Base-by-base conservation (phyloP, 768 basidiomycete genomes). In the Suillus placidus region DNA sequence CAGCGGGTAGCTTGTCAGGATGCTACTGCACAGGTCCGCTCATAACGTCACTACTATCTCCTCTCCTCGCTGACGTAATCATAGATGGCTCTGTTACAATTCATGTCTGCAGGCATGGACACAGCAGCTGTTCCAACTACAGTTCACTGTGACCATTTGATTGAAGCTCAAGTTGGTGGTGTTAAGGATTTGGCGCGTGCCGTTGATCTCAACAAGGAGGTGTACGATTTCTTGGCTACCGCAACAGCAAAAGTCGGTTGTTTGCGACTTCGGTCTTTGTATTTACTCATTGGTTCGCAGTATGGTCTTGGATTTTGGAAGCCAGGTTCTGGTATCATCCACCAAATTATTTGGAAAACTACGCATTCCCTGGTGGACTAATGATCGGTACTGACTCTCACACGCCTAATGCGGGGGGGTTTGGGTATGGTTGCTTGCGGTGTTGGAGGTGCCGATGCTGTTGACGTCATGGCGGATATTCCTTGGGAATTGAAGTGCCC, bases 311-410 rank as follows among this genome's bases (percentile, higher is more conserved):
- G 97, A 68, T 99, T 99, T 86, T 99, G 97, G 97, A 94, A 91
- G 82, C 96, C 97, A 56, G 97, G 97, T 72, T 96, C 95, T 73
- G 97, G 97, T 82, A 99, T 99, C 79, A 98, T 99, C 71, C 94
- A 96, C 80, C 95, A 99, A 82, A 99, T 99, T 76, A 95, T 99
- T 87, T 99, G 73, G 97, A 99, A 80, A 98, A 99, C 85, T 99
- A 99, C 78, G 97, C 96, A 4, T 96, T 98, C 88, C 97, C 97
- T 62, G 97, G 97, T 82, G 94, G 96, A 74, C 86, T 99, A 66
- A 99, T 99, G 97, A 98, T 99, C 72, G 97, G 97, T 78, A 99
- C 97, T 65, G 97, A 99, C 83, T 99, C 97, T 38, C 95, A 99
- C 81, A 98, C 97, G 8, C 97, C 97, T 58, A 99, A 99, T 76